These are phyloP conservation scores for Fraxinus nigra DNA, from an alignment of 305 asterid genomes.

Conservation along the genomic window DNA sequence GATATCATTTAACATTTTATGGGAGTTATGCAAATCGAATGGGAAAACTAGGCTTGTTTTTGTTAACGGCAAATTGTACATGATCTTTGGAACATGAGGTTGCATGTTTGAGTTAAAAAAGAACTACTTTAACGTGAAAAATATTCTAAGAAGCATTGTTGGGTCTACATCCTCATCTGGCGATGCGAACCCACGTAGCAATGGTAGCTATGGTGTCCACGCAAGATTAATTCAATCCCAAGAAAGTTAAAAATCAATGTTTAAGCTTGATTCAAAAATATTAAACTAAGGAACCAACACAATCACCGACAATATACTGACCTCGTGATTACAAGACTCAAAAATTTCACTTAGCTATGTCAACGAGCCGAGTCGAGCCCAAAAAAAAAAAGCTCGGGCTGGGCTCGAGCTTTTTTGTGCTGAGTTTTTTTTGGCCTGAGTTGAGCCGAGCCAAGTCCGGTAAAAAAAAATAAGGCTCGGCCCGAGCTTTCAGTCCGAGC, in stretches of 20 bases:
- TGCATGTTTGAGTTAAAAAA: neutral
- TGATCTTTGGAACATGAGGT: neutral
- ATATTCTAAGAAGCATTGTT: neutral
- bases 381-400: no score
- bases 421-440: no score
- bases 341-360: no score
- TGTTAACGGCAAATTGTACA: neutral
- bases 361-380: no score
- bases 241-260: neutral
- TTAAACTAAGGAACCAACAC: neutral
- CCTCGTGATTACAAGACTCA: neutral
- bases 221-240: neutral
- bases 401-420: no score
- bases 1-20: neutral
- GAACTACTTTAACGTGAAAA: neutral
- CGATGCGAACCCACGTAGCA: neutral
- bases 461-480: no score
- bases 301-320: neutral
- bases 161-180: conserved; percentile 2
- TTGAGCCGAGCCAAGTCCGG: no score
- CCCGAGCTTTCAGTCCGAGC: no score
- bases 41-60: neutral
- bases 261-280: neutral
- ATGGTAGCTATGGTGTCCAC: neutral
- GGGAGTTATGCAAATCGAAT: neutral